phyloP scores from a whole-genome alignment of 2,329 filamentous ascomycete genomes.

The Penicillium olsonii region DNA sequence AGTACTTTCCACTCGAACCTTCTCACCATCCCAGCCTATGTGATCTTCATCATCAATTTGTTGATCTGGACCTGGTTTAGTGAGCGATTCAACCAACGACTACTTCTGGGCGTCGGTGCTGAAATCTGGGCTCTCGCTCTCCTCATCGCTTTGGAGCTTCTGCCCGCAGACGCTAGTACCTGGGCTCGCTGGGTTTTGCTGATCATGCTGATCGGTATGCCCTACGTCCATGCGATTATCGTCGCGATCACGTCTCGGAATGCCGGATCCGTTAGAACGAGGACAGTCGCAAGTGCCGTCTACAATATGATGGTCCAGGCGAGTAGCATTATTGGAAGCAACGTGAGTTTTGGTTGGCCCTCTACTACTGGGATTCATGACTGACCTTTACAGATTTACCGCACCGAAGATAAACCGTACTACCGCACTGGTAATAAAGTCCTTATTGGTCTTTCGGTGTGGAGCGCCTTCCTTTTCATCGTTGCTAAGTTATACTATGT shows the following conservation, averaged over 20 bases:
- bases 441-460: conserved; percentile 54
- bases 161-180: conserved; percentile 50
- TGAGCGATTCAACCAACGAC: conserved; percentile 57
- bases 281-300: conserved; percentile 47
- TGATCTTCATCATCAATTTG: conserved; percentile 60
- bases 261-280: conserved; percentile 44
- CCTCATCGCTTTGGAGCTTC: conserved; percentile 52
- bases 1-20: conserved; percentile 62
- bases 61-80: conserved; percentile 56
- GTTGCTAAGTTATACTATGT: conserved; percentile 44
- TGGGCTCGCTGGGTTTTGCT: conserved; percentile 57
- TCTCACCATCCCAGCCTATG: conserved; percentile 61
- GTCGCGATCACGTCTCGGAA: conserved; percentile 48
- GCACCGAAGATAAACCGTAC: conserved; percentile 56
- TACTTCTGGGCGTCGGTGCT: conserved; percentile 55
- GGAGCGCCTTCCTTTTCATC: conserved; percentile 54
- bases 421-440: conserved; percentile 62
- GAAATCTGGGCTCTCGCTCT: conserved; percentile 57
- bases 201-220: conserved; percentile 57
- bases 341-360: conserved; percentile 29
- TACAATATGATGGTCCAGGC: conserved; percentile 51
- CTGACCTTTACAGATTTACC: conserved; percentile 52
- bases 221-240: conserved; percentile 61
- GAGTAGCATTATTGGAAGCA: conserved; percentile 42
- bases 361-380: not conserved